Conservation (phyloP, 2,329 filamentous ascomycete species). For the Amauroascus verrucosus region DNA sequence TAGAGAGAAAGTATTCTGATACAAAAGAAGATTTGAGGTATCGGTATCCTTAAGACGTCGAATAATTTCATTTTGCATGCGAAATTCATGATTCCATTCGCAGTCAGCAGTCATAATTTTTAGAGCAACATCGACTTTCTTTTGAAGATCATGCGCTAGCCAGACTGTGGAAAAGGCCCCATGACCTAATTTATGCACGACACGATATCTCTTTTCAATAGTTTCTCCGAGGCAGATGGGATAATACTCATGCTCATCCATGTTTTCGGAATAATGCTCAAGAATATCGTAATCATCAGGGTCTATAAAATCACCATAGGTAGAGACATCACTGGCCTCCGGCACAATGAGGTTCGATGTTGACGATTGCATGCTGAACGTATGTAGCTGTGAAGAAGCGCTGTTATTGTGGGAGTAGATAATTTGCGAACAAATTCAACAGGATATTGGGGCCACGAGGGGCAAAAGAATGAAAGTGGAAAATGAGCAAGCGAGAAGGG, state of each 20-base stretch:
- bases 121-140: slow-evolving; percentile 8
- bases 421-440: slow-evolving; percentile 2
- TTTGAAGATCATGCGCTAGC: slow-evolving; percentile 10
- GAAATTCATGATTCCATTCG: slow-evolving; percentile 5
- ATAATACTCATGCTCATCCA: slow-evolving; percentile 5
- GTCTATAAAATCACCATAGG: slow-evolving; percentile 4
- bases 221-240: slow-evolving; percentile 10
- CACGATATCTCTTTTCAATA: slow-evolving; percentile 9
- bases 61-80: slow-evolving; percentile 8
- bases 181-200: slow-evolving; percentile 10
- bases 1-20: slow-evolving; percentile 5
- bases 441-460: not conserved
- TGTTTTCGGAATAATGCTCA: slow-evolving; percentile 1
- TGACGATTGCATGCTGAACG: slow-evolving; percentile 5
- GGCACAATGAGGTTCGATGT: slow-evolving; percentile 6
- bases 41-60: slow-evolving; percentile 6
- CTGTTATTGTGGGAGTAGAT: slow-evolving; percentile 1
- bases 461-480: not conserved
- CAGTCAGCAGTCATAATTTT: slow-evolving; percentile 11
- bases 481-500: not conserved
- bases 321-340: slow-evolving; percentile 4
- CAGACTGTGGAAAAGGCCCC: slow-evolving; percentile 13
- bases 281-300: slow-evolving; percentile 2
- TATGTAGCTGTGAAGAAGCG: slow-evolving; percentile 4
- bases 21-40: slow-evolving; percentile 9